These are phyloP conservation scores for Yamadazyma ubonensis DNA, from an alignment of 805 yeast species.

Conservation along the genomic window DNA sequence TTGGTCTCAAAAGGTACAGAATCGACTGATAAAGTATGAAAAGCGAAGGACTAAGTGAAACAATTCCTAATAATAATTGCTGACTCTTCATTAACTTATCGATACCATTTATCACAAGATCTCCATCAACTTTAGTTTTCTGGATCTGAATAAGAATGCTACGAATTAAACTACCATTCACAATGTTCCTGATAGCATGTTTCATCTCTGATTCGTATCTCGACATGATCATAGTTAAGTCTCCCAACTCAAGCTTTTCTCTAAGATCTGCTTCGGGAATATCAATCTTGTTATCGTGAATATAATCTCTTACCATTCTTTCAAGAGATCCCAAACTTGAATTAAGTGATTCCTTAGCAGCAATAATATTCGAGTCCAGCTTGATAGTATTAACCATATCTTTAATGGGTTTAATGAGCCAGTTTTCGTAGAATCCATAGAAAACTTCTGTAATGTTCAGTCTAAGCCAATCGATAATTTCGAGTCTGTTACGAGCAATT, in stretches of 20 bases:
- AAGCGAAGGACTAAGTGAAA: constrained; percentile 82
- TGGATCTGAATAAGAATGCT: constrained; percentile 88
- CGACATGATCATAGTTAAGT: constrained; percentile 74
- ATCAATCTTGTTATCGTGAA: constrained; percentile 17
- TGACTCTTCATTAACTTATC: constrained; percentile 87
- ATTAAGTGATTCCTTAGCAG: constrained; percentile 74
- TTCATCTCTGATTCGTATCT: constrained; percentile 76
- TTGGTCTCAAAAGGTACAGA: constrained; percentile 37
- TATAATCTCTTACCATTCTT: constrained; percentile 80
- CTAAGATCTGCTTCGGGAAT: constrained; percentile 32
- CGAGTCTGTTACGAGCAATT: constrained; percentile 50
- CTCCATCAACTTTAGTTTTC: constrained; percentile 94
- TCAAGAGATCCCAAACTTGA: constrained; percentile 80
- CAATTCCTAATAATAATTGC: constrained; percentile 88
- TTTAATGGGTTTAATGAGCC: constrained; percentile 76
- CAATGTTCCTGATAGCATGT: constrained; percentile 59
- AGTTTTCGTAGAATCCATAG: constrained; percentile 68
- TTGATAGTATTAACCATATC: constrained; percentile 78
- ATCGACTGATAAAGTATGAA: constrained; percentile 52
- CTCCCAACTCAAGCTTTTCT: constrained; percentile 63
- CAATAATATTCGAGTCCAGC: constrained; percentile 65
- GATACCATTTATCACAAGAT: constrained; percentile 84
- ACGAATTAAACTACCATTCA: constrained; percentile 72
- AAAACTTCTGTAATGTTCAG: constrained; percentile 63
- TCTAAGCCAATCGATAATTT: constrained; percentile 55